Base-by-base conservation (phyloP, 2,329 filamentous ascomycete species). In the Plenodomus tracheiphilus region DNA sequence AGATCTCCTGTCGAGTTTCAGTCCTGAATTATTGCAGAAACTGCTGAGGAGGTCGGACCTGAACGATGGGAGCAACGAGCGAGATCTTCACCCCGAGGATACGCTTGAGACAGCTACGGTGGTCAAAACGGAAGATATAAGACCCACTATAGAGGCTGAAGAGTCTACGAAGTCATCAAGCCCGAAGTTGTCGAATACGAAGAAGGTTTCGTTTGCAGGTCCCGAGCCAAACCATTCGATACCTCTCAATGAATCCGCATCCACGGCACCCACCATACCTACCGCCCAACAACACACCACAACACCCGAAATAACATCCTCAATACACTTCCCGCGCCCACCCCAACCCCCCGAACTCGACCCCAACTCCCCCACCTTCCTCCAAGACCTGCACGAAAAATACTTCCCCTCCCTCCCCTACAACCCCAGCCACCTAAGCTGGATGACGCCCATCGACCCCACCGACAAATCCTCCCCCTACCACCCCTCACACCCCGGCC, bases 361-460 rank as follows among this genome's bases (percentile, higher is more conserved):
- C 69, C 91, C 92, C 0, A 79, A 84, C 32, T 89, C 92, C 50
- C 87, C 89, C 0, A 80, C 90, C 65, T 97, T 97, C 75, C 85
- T 97, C 49, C 75, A 83, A 39, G 87, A 89, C 47, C 84, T 99
- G 5, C 92, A 96, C 78, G 76, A 85, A 18, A 96, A 97, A 72
- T 99, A 96, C 81, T 99, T 97, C 74, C 92, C 94, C 11, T 84
- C 85, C 54, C 85, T 96, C 1, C 85, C 92, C 2, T 85, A 91
- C 46, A 90, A 97, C 71, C 91, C 92, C 0, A 85, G 86, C 49
- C 87, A 89, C 44, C 83, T 97, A 3, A 89, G 90, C 17, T 99
- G 93, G 93, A 94, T 97, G 83, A 85, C 86, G 42, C 86, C 88
- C 13, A 67, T 88, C 41, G 69, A 72, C 6, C 85, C 85, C 4